Percentiles rank a stretch among this genome's conserved stretches.
Evolutionary conservation across 805 yeast genomes (phyloP).

Genomic region (Isabelozyma gotoi): DNA sequence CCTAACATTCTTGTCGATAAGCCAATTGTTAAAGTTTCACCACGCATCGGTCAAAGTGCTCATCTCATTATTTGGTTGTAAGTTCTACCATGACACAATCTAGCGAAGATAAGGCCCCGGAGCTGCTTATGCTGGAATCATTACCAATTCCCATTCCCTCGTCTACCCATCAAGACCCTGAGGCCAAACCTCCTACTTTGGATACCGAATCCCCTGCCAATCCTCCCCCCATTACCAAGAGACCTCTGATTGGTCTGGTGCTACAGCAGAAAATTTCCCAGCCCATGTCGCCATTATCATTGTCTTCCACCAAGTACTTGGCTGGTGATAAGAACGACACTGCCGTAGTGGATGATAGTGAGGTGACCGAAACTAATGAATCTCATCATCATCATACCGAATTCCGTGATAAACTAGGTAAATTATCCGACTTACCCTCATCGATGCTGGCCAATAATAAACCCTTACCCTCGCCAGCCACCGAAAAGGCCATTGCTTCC

Average conservation of each 20-base stretch:
- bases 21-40: background rate
- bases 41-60: background rate
- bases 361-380: background rate
- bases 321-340: constrained; percentile 3
- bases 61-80: background rate
- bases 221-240: background rate
- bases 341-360: background rate
- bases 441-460: background rate
- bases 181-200: background rate
- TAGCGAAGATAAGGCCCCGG: background rate
- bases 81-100: background rate
- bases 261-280: constrained; percentile 16
- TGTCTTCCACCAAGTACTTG: constrained; percentile 13
- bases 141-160: background rate
- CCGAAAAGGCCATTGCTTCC: constrained; percentile 67
- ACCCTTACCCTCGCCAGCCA: constrained; percentile 23
- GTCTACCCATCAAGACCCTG: background rate
- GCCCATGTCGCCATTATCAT: constrained; percentile 35
- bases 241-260: constrained; percentile 1
- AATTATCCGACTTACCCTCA: background rate
- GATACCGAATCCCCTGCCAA: background rate
- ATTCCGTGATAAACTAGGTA: background rate
- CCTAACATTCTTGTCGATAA: background rate
- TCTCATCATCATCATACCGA: background rate
- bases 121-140: background rate